Percentiles rank a stretch among this genome's conserved stretches.
Conservation (phyloP, 2,329 filamentous ascomycete genomes). For the Colletotrichum sublineola region DNA sequence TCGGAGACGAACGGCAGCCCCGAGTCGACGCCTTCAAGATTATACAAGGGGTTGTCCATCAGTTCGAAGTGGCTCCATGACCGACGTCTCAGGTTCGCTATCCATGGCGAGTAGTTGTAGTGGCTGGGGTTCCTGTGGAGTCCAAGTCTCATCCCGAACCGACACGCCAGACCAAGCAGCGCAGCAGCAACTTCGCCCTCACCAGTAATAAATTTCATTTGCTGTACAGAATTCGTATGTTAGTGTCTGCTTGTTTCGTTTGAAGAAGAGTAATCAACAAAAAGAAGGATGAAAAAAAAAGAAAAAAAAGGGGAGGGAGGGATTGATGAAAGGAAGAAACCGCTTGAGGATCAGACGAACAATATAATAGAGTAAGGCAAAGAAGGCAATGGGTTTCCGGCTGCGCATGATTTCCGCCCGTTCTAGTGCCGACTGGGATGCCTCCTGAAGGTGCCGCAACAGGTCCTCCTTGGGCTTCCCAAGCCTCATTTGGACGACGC, state of each 20-base stretch:
- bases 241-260: too few species aligned
- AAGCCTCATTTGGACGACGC: slow-evolving; percentile 21
- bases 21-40: slow-evolving; percentile 43
- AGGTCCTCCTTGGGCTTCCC: slow-evolving; percentile 25
- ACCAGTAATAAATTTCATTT: slow-evolving; percentile 36
- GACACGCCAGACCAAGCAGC: slow-evolving; percentile 35
- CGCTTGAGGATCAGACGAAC: slow-evolving; percentile 7
- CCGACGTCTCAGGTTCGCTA: slow-evolving; percentile 31
- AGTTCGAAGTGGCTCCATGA: slow-evolving; percentile 39
- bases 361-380: slow-evolving; percentile 35
- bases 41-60: slow-evolving; percentile 42
- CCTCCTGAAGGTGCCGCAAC: slow-evolving; percentile 31
- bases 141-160: slow-evolving; percentile 32
- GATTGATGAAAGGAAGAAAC: background rate
- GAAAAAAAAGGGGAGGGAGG: too few species aligned
- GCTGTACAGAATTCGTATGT: slow-evolving; percentile 1
- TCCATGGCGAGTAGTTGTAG: slow-evolving; percentile 36
- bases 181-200: slow-evolving; percentile 32
- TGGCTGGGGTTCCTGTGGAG: slow-evolving; percentile 38
- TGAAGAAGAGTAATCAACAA: background rate
- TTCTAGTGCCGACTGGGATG: slow-evolving; percentile 28
- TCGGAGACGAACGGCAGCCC: slow-evolving; percentile 38
- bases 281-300: background rate
- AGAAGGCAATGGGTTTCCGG: slow-evolving; percentile 28
- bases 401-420: slow-evolving; percentile 36